These are phyloP conservation scores for Fusarium pseudoanthophilum DNA, from an alignment of 2,329 filamentous ascomycete species.

Conservation along the genomic window DNA sequence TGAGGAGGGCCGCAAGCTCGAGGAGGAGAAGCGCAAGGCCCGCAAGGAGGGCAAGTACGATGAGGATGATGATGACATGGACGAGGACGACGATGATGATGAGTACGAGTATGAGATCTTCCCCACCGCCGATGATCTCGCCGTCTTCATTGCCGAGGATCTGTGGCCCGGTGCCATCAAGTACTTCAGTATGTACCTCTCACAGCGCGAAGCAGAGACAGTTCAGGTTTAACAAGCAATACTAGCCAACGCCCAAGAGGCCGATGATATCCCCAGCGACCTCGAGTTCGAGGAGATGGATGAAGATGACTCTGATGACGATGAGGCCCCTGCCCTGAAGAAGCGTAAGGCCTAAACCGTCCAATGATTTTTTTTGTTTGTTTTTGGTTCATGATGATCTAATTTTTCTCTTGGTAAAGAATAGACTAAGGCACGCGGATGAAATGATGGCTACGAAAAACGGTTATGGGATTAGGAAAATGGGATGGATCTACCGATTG, in stretches of 20 bases:
- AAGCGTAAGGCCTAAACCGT: conserved; percentile 55
- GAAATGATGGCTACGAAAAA: conserved; percentile 17
- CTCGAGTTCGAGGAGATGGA: conserved; percentile 74
- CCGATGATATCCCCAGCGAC: conserved; percentile 71
- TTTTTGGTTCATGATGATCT: conserved; percentile 8
- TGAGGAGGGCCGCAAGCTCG: conserved; percentile 67
- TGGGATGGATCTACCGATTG: conserved; percentile 4
- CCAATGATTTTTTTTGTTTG: not conserved
- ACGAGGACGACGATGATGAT: conserved; percentile 70
- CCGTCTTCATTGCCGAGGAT: conserved; percentile 84
- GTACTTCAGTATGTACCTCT: conserved; percentile 81
- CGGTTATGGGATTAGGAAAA: conserved; percentile 16
- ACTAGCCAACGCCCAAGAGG: conserved; percentile 68
- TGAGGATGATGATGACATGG: conserved; percentile 55
- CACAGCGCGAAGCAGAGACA: conserved; percentile 2
- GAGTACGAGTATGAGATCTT: conserved; percentile 84
- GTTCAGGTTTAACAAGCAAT: conserved; percentile 48
- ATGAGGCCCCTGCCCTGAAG: conserved; percentile 55
- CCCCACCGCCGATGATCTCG: conserved; percentile 86
- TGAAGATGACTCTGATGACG: conserved; percentile 46
- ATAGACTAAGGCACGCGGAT: conserved; percentile 34
- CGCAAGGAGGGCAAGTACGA: conserved; percentile 59
- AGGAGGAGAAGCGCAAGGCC: conserved; percentile 65
- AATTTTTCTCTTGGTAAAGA: conserved; percentile 37
- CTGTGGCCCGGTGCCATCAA: conserved; percentile 89